phyloP scores from a whole-genome alignment of 2,329 filamentous ascomycete genomes.

The Calonectria fujianensis region DNA sequence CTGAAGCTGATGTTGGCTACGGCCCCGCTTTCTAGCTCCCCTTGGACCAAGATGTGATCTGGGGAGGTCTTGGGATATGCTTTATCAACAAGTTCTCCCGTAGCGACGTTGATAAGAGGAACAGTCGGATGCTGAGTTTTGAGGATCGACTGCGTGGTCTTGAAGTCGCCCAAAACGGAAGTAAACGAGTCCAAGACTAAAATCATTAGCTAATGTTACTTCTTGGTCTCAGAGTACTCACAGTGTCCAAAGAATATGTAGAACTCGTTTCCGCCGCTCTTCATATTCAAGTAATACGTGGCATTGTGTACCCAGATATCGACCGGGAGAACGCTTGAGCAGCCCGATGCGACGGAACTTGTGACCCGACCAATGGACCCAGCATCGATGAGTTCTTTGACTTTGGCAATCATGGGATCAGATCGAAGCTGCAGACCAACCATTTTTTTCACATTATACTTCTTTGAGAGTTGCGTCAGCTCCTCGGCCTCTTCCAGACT shows the following conservation, averaged over 20 bases:
- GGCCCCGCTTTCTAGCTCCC: slow-evolving; percentile 33
- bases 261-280: slow-evolving; percentile 36
- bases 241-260: slow-evolving; percentile 39
- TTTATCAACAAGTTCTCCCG: slow-evolving; percentile 13
- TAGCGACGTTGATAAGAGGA: neutral
- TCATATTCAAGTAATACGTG: slow-evolving; percentile 31
- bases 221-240: neutral
- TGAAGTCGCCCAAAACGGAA: slow-evolving; percentile 30
- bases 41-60: slow-evolving; percentile 36
- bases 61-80: slow-evolving; percentile 27
- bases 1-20: slow-evolving; percentile 34
- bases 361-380: slow-evolving; percentile 41
- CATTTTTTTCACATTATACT: slow-evolving; percentile 61
- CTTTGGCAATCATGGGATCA: slow-evolving; percentile 58
- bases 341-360: slow-evolving; percentile 32
- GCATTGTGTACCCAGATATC: slow-evolving; percentile 17
- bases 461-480: slow-evolving; percentile 59
- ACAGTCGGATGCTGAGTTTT: slow-evolving; percentile 21
- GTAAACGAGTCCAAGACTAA: slow-evolving; percentile 37
- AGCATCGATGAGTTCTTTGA: slow-evolving; percentile 43
- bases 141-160: slow-evolving; percentile 31
- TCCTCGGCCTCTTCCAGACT: slow-evolving; percentile 62
- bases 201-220: neutral
- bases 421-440: slow-evolving; percentile 69
- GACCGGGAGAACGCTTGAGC: slow-evolving; percentile 20